Evolutionary conservation across 1,139 yeast species (phyloP), one percentile per base, ranked within the genome.

Genomic region (Yamadazyma sp.): DNA sequence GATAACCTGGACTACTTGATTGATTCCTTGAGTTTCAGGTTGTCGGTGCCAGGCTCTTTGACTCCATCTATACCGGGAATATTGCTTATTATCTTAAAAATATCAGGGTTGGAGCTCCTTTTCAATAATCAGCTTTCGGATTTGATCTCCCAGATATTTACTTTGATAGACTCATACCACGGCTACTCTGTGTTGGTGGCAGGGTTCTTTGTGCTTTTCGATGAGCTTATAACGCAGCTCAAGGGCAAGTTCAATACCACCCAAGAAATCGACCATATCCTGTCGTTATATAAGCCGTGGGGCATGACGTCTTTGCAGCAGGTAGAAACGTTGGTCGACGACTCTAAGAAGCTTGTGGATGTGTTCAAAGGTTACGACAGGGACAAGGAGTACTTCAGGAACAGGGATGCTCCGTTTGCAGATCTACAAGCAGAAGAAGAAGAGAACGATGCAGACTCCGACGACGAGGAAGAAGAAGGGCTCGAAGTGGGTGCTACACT

Each of bases 1-100:
- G 81, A 79, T 30, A 91, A 91, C 55, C 75, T 81, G 50, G 97
- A 91, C 54, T 91, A 91, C 55, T 59, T 92, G 18, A 65, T 89
- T 10, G 97, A 92, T 58, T 66, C 89, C 0, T 64, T 89, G 14
- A 83, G 95, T 6, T 62, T 81, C 31, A 78, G 76, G 47, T 64
- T 92, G 39, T 78, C 87, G 20, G 77, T 85, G 3, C 79, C 88
- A 8, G 72, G 77, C 17, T 59, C 65, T 12, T 67, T 91, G 42
- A 80, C 91, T 0, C 92, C 95, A 0, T 69, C 88, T 27, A 74
- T 88, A 0, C 81, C 95, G 1, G 79, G 82, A 0, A 79, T 88
- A 2, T 64, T 89, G 23, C 69, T 83, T 39, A 81, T 87, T 5
- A 62, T 89, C 29, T 69, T 87, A 16, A 77, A 73, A 48, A 68